These are phyloP conservation scores for Epithele typhae DNA, from an alignment of 768 basidiomycete species.

Conservation along the genomic window DNA sequence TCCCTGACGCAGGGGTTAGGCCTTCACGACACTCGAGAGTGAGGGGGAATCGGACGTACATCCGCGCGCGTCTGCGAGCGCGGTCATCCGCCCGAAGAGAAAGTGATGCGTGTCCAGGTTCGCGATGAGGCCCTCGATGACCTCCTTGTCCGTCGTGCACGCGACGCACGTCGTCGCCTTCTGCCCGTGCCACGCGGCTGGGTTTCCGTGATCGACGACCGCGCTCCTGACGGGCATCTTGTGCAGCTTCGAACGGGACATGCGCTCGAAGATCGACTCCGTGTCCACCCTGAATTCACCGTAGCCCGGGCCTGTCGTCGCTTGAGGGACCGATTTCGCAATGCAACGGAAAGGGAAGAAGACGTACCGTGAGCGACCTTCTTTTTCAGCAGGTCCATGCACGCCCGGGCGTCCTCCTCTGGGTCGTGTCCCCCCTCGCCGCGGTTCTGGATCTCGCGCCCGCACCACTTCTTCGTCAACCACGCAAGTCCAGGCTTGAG, in stretches of 20 bases:
- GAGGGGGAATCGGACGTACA: constrained; percentile 47
- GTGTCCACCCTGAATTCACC: constrained; percentile 83
- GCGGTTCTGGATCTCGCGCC: constrained; percentile 79
- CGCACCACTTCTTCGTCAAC: constrained; percentile 93
- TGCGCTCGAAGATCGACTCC: constrained; percentile 86
- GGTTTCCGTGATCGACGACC: constrained; percentile 85
- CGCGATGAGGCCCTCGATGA: constrained; percentile 64
- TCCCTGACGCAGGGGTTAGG: too few species aligned
- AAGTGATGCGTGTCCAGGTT: constrained; percentile 69
- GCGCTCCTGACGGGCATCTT: constrained; percentile 49
- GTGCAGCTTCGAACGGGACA: constrained; percentile 49
- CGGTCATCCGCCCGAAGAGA: constrained; percentile 79
- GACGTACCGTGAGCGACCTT: constrained; percentile 69
- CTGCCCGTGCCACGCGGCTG: constrained; percentile 75
- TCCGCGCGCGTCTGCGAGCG: constrained; percentile 72
- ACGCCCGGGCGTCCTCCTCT: constrained; percentile 90
- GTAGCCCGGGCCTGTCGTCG: constrained; percentile 53
- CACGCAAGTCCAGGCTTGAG: constrained; percentile 96
- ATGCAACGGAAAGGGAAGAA: not conserved
- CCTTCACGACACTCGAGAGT: too few species aligned
- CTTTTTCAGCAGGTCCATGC: constrained; percentile 75
- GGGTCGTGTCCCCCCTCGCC: constrained; percentile 91
- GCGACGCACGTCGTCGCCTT: constrained; percentile 76
- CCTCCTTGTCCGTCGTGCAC: constrained; percentile 75
- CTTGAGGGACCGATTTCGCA: not conserved